Evolutionary conservation across 2,329 filamentous ascomycete genomes (phyloP).

Genomic region (Pyrenochaeta sp.): DNA sequence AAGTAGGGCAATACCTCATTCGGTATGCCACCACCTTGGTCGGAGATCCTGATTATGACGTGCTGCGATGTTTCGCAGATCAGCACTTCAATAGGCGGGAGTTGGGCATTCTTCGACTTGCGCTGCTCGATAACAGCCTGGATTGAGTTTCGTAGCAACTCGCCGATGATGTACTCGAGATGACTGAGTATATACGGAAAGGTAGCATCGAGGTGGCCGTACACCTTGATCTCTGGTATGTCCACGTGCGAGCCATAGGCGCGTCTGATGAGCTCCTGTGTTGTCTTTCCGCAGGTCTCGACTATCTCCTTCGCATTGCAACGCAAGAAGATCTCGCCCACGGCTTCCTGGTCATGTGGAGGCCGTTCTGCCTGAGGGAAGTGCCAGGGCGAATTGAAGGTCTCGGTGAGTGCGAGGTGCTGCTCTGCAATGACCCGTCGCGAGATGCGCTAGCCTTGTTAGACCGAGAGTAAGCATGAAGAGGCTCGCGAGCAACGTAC

Average conservation of each 20-base stretch:
- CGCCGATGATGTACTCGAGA: slow-evolving; percentile 95
- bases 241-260: slow-evolving; percentile 75
- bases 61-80: slow-evolving; percentile 94
- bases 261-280: slow-evolving; percentile 75
- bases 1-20: slow-evolving; percentile 85
- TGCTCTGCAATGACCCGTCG: slow-evolving; percentile 97
- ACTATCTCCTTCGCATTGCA: slow-evolving; percentile 92
- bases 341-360: slow-evolving; percentile 76
- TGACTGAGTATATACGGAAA: slow-evolving; percentile 98
- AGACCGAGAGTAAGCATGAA: background rate
- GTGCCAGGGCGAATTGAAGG: slow-evolving; percentile 90
- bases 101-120: slow-evolving; percentile 55
- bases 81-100: slow-evolving; percentile 89
- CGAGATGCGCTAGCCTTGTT: slow-evolving; percentile 76
- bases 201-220: slow-evolving; percentile 85
- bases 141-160: slow-evolving; percentile 92
- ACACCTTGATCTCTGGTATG: slow-evolving; percentile 82
- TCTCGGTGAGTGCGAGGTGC: slow-evolving; percentile 92
- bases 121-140: slow-evolving; percentile 87
- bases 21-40: slow-evolving; percentile 91
- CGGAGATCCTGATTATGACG: slow-evolving; percentile 94
- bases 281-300: slow-evolving; percentile 78
- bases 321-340: slow-evolving; percentile 93
- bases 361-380: slow-evolving; percentile 74
- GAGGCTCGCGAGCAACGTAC: slow-evolving; percentile 60